Conservation (phyloP, 768 basidiomycete genomes). For the Naematelia aurantialba region DNA sequence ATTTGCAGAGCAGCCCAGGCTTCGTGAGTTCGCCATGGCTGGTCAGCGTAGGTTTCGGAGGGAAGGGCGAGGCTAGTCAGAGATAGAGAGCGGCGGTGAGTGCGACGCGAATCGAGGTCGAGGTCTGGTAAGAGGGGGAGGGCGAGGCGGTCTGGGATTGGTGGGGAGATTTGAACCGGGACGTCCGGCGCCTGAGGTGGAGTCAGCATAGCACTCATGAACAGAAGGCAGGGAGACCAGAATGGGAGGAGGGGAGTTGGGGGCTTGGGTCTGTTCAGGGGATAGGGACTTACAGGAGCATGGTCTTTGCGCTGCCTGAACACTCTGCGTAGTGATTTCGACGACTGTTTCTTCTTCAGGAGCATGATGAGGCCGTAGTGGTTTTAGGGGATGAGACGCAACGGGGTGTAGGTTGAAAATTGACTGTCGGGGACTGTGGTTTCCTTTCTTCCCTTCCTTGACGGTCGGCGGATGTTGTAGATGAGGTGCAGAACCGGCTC, state of each 20-base stretch:
- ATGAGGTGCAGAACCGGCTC: no score
- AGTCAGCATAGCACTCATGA: background rate
- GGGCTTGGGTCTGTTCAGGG: no score
- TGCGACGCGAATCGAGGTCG: background rate
- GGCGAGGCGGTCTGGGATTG: background rate
- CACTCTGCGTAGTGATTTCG: background rate
- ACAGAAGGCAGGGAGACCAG: slow-evolving; percentile 2
- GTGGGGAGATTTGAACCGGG: background rate
- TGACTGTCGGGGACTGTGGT: no score
- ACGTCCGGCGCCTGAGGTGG: background rate
- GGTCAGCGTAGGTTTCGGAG: slow-evolving; percentile 1
- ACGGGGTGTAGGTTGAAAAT: no score
- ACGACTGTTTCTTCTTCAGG: background rate
- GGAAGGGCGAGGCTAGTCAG: slow-evolving; percentile 9
- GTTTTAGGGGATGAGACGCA: no score
- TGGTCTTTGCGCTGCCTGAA: background rate
- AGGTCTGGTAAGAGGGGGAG: background rate
- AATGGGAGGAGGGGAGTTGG: no score
- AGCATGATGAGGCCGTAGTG: background rate
- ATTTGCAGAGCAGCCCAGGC: slow-evolving; percentile 12
- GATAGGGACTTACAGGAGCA: slow-evolving; percentile 6
- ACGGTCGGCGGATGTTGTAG: no score
- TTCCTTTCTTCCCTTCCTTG: no score
- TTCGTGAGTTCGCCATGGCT: slow-evolving; percentile 17
- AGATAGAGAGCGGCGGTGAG: slow-evolving; percentile 15